Conservation (phyloP, 805 yeast genomes). For the Starmera quercuum region DNA sequence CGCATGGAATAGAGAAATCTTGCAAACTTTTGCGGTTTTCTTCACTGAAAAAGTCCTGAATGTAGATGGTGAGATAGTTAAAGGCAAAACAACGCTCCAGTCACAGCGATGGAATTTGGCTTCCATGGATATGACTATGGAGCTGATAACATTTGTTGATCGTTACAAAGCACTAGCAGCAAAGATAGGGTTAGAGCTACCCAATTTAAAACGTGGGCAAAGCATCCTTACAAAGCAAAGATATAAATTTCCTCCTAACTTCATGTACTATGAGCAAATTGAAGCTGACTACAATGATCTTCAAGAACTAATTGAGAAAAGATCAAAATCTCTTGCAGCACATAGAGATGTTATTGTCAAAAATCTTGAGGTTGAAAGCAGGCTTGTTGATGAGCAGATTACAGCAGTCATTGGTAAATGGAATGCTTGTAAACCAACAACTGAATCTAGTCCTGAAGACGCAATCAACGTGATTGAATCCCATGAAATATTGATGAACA, state of each 20-base stretch:
- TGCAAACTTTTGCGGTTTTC: conserved; percentile 31
- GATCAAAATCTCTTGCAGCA: conserved; percentile 30
- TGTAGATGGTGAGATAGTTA: conserved; percentile 24
- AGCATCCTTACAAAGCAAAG: conserved; percentile 33
- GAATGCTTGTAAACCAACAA: conserved; percentile 32
- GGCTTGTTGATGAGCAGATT: conserved; percentile 23
- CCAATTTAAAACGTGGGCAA: conserved; percentile 23
- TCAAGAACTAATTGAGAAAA: conserved; percentile 26
- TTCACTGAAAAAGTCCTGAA: conserved; percentile 24
- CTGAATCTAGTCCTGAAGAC: conserved; percentile 25
- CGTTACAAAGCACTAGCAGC: conserved; percentile 10
- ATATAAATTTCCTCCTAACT: conserved; percentile 39
- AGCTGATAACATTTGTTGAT: conserved; percentile 32
- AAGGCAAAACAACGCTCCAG: conserved; percentile 31
- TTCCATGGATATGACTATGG: conserved; percentile 30
- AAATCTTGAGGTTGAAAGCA: conserved; percentile 32
- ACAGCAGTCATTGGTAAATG: conserved; percentile 29
- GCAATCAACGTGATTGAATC: conserved; percentile 29
- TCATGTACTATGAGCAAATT: conserved; percentile 60
- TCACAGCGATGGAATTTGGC: conserved; percentile 23
- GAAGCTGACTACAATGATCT: conserved; percentile 39
- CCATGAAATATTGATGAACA: conserved; percentile 17
- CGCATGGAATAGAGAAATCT: conserved; percentile 43
- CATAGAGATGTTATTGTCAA: conserved; percentile 35
- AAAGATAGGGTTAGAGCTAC: conserved; percentile 2